A percentile compares a stretch with the other conserved stretches of the same genome.
These are phyloP conservation scores for Nicotiana tomentosiformis DNA, from an alignment of 257 asterid species.

Conservation along the genomic window DNA sequence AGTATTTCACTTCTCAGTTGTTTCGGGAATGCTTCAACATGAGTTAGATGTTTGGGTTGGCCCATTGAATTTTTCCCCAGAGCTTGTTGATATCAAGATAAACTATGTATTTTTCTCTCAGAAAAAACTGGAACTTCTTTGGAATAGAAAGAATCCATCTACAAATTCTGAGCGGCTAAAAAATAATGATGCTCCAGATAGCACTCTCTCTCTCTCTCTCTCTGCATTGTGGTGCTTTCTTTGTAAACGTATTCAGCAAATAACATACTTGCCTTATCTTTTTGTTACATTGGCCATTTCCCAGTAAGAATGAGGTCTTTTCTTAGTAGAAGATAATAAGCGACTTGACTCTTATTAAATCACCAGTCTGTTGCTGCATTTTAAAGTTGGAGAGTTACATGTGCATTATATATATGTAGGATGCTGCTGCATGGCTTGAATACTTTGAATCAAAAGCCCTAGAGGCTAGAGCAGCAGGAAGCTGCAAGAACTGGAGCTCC, in stretches of 20 bases:
- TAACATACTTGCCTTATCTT: background rate
- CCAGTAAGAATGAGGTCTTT: background rate
- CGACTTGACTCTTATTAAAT: background rate
- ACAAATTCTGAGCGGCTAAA: background rate
- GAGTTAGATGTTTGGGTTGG: background rate
- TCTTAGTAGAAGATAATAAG: background rate
- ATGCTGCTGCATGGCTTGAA: slow-evolving; percentile 99
- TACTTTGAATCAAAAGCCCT: slow-evolving; percentile 95
- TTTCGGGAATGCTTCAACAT: background rate
- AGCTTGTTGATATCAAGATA: background rate
- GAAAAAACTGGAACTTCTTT: background rate
- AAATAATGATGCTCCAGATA: background rate
- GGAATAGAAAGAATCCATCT: background rate
- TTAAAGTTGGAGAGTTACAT: background rate
- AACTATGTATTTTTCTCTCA: background rate
- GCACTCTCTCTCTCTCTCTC: background rate
- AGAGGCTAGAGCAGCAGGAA: slow-evolving; percentile 77
- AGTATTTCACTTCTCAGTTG: background rate
- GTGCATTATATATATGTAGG: slow-evolving; percentile 46
- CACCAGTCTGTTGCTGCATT: background rate
- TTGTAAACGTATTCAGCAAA: background rate
- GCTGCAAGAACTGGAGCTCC: slow-evolving; percentile 94
- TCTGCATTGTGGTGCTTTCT: background rate
- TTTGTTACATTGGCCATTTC: background rate
- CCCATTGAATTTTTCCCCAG: background rate